Percentiles rank a stretch among this genome's conserved stretches.
Evolutionary conservation across 805 yeast genomes (phyloP).

Genomic region (Myxozyma geophila): DNA sequence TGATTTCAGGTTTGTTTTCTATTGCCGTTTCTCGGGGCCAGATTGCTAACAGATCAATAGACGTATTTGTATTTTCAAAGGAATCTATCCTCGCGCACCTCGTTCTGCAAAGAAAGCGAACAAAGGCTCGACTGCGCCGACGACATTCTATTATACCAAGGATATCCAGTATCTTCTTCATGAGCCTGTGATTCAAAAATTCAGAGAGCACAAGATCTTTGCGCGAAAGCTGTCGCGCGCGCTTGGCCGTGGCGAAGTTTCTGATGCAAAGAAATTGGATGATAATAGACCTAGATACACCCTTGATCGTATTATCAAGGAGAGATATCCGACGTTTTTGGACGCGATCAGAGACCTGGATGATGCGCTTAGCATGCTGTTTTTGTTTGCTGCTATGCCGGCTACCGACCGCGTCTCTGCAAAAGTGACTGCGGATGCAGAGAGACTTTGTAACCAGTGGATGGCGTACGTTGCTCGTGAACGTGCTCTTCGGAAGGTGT

Average conservation of each 20-base stretch:
- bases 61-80: slow-evolving; percentile 95
- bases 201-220: slow-evolving; percentile 94
- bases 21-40: not conserved
- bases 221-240: slow-evolving; percentile 88
- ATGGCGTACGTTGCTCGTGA: slow-evolving; percentile 89
- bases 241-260: slow-evolving; percentile 87
- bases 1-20: slow-evolving; percentile 61
- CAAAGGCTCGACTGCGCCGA: slow-evolving; percentile 96
- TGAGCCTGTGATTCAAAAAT: slow-evolving; percentile 88
- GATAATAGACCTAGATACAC: slow-evolving; percentile 80
- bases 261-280: slow-evolving; percentile 85
- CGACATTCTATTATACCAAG: slow-evolving; percentile 89
- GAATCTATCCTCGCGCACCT: slow-evolving; percentile 97
- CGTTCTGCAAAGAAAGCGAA: slow-evolving; percentile 94
- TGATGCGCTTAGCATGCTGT: slow-evolving; percentile 94
- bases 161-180: slow-evolving; percentile 94
- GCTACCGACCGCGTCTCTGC: slow-evolving; percentile 83
- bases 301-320: slow-evolving; percentile 88
- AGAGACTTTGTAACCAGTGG: slow-evolving; percentile 89
- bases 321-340: slow-evolving; percentile 90
- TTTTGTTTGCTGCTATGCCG: slow-evolving; percentile 91
- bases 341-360: slow-evolving; percentile 93
- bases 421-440: slow-evolving; percentile 85
- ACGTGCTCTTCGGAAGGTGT: slow-evolving; percentile 79
- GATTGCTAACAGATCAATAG: slow-evolving; percentile 46